Percentiles rank a stretch among this genome's conserved stretches.
Evolutionary conservation across 75 land plant genomes (phyloP).

Genomic region (Isoetes taiwanensis): DNA sequence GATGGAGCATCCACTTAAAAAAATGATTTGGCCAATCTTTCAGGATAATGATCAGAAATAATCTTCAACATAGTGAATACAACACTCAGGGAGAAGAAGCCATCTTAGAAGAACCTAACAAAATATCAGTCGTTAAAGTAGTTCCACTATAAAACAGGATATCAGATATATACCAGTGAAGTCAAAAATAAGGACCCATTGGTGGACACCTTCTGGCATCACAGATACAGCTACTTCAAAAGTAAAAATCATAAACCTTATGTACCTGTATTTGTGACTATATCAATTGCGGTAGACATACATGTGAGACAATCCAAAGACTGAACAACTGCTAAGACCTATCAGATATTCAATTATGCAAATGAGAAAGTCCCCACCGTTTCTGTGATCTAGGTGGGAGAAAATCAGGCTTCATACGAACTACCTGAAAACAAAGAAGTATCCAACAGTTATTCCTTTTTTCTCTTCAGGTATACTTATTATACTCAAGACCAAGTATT

Average conservation of each 20-base stretch:
- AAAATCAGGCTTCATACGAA: constrained; percentile 73
- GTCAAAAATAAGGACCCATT: constrained; percentile 70
- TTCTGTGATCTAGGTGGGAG: constrained; percentile 65
- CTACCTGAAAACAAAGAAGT: constrained; percentile 37
- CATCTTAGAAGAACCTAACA: not conserved
- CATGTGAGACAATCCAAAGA: too few species aligned
- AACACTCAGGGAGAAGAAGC: not conserved
- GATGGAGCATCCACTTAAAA: constrained; percentile 88
- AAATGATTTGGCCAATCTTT: constrained; percentile 56
- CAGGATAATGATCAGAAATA: constrained; percentile 66
- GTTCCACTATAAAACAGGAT: too few species aligned
- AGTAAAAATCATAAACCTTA: constrained; percentile 60
- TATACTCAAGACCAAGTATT: too few species aligned
- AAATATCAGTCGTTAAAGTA: too few species aligned
- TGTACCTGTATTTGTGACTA: constrained; percentile 29
- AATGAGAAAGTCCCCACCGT: constrained; percentile 31
- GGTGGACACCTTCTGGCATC: constrained; percentile 55
- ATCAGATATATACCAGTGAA: constrained; percentile 20
- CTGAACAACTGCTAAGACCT: too few species aligned
- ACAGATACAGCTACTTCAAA: constrained; percentile 77
- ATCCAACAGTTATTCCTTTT: too few species aligned
- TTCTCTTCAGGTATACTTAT: too few species aligned
- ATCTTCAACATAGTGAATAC: constrained; percentile 28
- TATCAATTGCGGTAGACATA: too few species aligned
- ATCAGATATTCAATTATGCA: too few species aligned